phyloP scores from a whole-genome alignment of 805 yeast species.

The Jamesozyma rosinii region DNA sequence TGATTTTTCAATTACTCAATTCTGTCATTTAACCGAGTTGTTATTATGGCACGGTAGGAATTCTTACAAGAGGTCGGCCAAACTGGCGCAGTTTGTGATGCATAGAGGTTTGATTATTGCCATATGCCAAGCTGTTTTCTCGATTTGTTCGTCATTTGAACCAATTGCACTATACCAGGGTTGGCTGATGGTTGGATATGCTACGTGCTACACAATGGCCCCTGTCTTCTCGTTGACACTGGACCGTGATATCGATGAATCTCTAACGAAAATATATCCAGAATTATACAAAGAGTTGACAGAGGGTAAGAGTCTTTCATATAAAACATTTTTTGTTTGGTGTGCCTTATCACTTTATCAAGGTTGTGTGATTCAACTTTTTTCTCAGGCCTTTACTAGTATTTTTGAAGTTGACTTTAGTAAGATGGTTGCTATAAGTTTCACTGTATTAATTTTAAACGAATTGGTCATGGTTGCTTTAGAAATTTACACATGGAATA shows the following conservation, averaged over 20 bases:
- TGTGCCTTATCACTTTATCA: slow-evolving; percentile 82
- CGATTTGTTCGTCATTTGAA: slow-evolving; percentile 77
- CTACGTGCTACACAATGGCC: slow-evolving; percentile 94
- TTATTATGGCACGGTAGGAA: slow-evolving; percentile 97
- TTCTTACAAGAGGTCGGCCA: slow-evolving; percentile 91
- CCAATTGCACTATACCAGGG: slow-evolving; percentile 94
- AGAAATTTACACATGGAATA: slow-evolving; percentile 88
- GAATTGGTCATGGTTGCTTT: slow-evolving; percentile 90
- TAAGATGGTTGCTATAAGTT: slow-evolving; percentile 78
- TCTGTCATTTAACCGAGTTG: slow-evolving; percentile 77
- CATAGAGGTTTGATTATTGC: slow-evolving; percentile 92
- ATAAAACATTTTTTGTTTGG: slow-evolving; percentile 86
- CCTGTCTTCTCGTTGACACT: slow-evolving; percentile 91
- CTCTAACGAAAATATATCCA: slow-evolving; percentile 81
- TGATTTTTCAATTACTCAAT: slow-evolving; percentile 88
- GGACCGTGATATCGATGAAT: slow-evolving; percentile 86
- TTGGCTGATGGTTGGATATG: slow-evolving; percentile 96
- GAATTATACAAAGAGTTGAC: slow-evolving; percentile 90
- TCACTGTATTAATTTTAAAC: slow-evolving; percentile 68
- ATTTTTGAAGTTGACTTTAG: slow-evolving; percentile 45
- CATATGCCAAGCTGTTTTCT: slow-evolving; percentile 89
- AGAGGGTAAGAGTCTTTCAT: slow-evolving; percentile 77
- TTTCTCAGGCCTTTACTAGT: slow-evolving; percentile 71
- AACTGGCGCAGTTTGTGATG: slow-evolving; percentile 88
- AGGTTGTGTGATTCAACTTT: slow-evolving; percentile 75